These are phyloP conservation scores for Ceratobasidium sp. DNA, from an alignment of 1,284 basidiomycete genomes.

Conservation along the genomic window DNA sequence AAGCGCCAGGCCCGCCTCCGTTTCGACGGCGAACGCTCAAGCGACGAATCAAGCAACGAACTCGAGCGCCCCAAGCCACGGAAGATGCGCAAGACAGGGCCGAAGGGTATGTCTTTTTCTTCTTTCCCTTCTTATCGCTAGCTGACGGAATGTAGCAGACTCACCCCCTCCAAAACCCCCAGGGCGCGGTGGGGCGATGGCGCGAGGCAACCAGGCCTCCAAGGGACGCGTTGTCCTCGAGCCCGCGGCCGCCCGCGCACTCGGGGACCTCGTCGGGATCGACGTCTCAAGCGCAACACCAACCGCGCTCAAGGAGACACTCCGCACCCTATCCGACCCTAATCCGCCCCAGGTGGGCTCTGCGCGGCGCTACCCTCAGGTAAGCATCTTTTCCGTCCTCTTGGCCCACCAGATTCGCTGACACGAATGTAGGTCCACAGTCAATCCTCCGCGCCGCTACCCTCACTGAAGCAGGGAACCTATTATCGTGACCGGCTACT, in stretches of 20 bases:
- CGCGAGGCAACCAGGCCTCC: too few species aligned
- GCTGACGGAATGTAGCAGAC: not conserved
- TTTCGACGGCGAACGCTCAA: not conserved
- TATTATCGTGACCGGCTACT: not conserved
- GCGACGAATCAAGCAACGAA: not conserved
- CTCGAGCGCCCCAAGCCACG: not conserved
- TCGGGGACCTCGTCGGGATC: too few species aligned
- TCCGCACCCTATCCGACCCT: not conserved
- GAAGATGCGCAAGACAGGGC: not conserved
- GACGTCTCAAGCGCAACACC: too few species aligned
- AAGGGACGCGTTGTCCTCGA: too few species aligned
- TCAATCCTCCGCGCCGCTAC: constrained; percentile 7
- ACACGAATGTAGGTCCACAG: not conserved
- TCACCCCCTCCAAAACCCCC: not conserved
- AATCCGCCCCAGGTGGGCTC: not conserved
- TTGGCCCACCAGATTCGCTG: not conserved
- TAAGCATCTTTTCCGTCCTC: not conserved
- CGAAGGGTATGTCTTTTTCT: not conserved
- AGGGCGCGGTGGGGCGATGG: not conserved
- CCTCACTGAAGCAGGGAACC: not conserved
- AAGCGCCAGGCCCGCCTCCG: not conserved
- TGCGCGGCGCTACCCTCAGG: not conserved
- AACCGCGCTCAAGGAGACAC: not conserved
- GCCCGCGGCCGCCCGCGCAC: too few species aligned
- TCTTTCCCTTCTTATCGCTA: not conserved